Evolutionary conservation across 2,329 filamentous ascomycete species (phyloP).

Genomic region (Fonsecaea monophora): DNA sequence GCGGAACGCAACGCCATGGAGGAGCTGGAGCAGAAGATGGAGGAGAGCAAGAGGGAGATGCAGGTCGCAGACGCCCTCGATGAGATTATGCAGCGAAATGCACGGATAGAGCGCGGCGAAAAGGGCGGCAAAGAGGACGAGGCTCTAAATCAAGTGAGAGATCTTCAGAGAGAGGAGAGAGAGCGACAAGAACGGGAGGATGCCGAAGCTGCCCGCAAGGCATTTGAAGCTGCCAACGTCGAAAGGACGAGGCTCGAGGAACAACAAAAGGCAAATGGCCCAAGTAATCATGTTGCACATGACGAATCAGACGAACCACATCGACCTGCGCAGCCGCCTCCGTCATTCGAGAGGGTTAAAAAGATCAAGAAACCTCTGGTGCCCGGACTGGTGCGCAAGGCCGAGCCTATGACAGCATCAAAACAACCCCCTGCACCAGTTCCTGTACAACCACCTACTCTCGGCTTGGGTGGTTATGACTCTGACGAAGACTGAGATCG

Average conservation of each 20-base stretch:
- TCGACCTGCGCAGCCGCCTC: constrained; percentile 52
- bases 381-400: constrained; percentile 79
- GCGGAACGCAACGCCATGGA: constrained; percentile 91
- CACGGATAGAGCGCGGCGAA: constrained; percentile 79
- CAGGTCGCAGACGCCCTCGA: constrained; percentile 93
- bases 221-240: constrained; percentile 71
- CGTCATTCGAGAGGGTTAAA: constrained; percentile 74
- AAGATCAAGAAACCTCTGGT: constrained; percentile 88
- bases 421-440: constrained; percentile 15
- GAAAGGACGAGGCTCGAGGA: constrained; percentile 61
- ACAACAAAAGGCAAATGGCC: constrained; percentile 55
- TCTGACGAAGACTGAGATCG: constrained; percentile 36
- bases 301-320: constrained; percentile 40
- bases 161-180: constrained; percentile 64
- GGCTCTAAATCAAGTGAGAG: constrained; percentile 62
- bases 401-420: constrained; percentile 18
- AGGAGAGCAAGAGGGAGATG: constrained; percentile 94
- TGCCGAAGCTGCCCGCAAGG: constrained; percentile 77
- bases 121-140: constrained; percentile 67
- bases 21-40: constrained; percentile 89
- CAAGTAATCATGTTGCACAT: constrained; percentile 45
- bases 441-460: constrained; percentile 18
- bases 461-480: constrained; percentile 38
- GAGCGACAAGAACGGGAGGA: constrained; percentile 78
- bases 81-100: constrained; percentile 91